A percentile compares a stretch with the other conserved stretches of the same genome.
These are phyloP conservation scores for Acanthamoeba royreba DNA, from an alignment of 208 protist species.

Conservation along the genomic window DNA sequence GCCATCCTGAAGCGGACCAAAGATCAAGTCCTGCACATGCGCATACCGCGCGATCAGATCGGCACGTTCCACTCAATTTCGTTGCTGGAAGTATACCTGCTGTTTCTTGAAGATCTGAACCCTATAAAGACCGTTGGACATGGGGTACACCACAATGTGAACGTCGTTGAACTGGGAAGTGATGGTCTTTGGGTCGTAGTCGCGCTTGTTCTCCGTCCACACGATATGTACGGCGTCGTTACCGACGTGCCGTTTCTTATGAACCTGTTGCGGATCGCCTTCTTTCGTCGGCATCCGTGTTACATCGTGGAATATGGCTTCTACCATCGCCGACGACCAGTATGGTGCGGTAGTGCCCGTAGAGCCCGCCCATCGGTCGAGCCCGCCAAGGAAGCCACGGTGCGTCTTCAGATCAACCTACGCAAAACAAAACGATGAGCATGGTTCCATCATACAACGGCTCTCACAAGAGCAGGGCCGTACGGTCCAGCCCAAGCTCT, in stretches of 20 bases:
- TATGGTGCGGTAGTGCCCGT: conserved; percentile 72
- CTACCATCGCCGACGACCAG: conserved; percentile 65
- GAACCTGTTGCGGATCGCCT: conserved; percentile 74
- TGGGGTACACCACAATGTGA: conserved; percentile 84
- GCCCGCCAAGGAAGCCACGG: conserved; percentile 75
- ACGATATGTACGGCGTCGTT: conserved; percentile 88
- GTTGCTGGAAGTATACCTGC: neutral
- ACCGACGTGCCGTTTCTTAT: conserved; percentile 80
- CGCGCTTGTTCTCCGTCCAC: conserved; percentile 78
- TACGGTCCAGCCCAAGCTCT: conserved; percentile 73
- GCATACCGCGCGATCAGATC: neutral
- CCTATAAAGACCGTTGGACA: conserved; percentile 78
- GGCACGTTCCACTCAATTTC: neutral
- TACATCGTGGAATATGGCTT: conserved; percentile 81
- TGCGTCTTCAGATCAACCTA: conserved; percentile 74
- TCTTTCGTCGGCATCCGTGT: conserved; percentile 74
- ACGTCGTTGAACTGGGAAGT: conserved; percentile 83
- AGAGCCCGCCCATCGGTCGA: conserved; percentile 60
- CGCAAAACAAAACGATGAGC: neutral
- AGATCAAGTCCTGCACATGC: conserved; percentile 51
- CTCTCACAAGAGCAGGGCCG: neutral
- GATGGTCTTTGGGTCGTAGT: conserved; percentile 81
- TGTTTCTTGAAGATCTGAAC: conserved; percentile 62
- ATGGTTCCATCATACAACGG: too few species aligned
- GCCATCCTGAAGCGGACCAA: conserved; percentile 79